phyloP scores from a whole-genome alignment of 1,284 basidiomycete species.

The Erythrobasidium hasegawianum region DNA sequence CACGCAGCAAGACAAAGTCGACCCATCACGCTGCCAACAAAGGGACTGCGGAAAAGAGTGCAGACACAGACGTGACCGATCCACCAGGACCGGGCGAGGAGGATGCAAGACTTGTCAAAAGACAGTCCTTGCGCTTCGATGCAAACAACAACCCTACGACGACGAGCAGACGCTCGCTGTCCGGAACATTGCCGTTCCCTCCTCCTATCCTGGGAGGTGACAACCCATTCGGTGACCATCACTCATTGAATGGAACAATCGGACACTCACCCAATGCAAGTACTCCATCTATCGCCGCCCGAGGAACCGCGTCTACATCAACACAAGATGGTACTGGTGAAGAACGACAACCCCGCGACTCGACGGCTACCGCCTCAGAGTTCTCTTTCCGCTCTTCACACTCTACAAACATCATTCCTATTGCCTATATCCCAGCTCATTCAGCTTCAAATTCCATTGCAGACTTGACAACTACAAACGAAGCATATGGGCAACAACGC shows the following conservation, averaged over 20 bases:
- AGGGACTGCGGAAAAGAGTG: neutral
- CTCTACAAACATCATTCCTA: conserved; percentile 46
- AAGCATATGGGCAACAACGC: neutral
- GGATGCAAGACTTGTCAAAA: conserved; percentile 14
- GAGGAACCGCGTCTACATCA: neutral
- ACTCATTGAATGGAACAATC: neutral
- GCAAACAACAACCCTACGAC: conserved; percentile 6
- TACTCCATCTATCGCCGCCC: neutral
- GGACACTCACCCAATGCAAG: neutral
- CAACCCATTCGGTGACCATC: conserved; percentile 26
- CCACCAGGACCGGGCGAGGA: conserved; percentile 16
- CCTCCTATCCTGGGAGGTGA: neutral
- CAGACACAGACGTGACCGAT: conserved; percentile 13
- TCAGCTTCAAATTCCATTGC: conserved; percentile 41
- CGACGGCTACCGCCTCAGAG: conserved; percentile 21
- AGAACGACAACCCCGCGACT: neutral
- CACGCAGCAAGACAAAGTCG: neutral
- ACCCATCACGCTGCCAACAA: neutral
- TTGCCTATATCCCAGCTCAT: conserved; percentile 46
- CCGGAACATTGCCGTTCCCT: neutral
- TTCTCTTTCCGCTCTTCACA: conserved; percentile 44
- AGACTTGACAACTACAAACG: conserved; percentile 33
- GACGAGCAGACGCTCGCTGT: conserved; percentile 14
- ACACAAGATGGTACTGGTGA: neutral
- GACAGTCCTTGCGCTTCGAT: conserved; percentile 32